Percentiles rank a stretch among this genome's conserved stretches.
Evolutionary conservation across 352 stramenopile species (phyloP).

Genomic region (Pythium pyrilobum): DNA sequence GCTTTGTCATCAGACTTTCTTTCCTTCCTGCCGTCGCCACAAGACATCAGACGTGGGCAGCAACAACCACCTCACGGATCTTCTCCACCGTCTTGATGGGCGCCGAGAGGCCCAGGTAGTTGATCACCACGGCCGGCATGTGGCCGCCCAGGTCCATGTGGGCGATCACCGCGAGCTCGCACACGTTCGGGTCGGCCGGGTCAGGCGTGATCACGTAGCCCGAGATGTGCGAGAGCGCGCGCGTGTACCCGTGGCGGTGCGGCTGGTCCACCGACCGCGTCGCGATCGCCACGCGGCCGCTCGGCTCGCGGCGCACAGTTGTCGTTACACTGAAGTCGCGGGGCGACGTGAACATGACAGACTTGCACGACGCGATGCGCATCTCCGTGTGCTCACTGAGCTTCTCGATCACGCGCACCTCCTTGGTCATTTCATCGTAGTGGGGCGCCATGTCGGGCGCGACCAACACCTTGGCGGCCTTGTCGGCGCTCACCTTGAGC

Average conservation of each 20-base stretch:
- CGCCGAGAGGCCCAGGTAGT: constrained; percentile 65
- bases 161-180: constrained; percentile 59
- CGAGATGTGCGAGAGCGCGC: constrained; percentile 40
- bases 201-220: constrained; percentile 69
- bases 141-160: constrained; percentile 76
- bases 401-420: constrained; percentile 52
- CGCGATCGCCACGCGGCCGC: constrained; percentile 57
- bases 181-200: constrained; percentile 47
- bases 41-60: not conserved
- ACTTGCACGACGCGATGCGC: constrained; percentile 49
- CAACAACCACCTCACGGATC: constrained; percentile 30
- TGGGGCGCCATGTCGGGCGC: constrained; percentile 51
- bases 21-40: not conserved
- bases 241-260: constrained; percentile 27
- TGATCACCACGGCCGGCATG: constrained; percentile 57
- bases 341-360: constrained; percentile 68
- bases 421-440: constrained; percentile 76
- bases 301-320: constrained; percentile 38
- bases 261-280: constrained; percentile 64
- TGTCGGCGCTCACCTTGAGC: constrained; percentile 50
- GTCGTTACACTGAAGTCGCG: constrained; percentile 71
- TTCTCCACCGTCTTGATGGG: constrained; percentile 78
- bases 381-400: constrained; percentile 59
- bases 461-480: constrained; percentile 48
- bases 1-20: not conserved